phyloP scores from a whole-genome alignment of 108 stramenopile genomes.

The Schizochytrium sp. region DNA sequence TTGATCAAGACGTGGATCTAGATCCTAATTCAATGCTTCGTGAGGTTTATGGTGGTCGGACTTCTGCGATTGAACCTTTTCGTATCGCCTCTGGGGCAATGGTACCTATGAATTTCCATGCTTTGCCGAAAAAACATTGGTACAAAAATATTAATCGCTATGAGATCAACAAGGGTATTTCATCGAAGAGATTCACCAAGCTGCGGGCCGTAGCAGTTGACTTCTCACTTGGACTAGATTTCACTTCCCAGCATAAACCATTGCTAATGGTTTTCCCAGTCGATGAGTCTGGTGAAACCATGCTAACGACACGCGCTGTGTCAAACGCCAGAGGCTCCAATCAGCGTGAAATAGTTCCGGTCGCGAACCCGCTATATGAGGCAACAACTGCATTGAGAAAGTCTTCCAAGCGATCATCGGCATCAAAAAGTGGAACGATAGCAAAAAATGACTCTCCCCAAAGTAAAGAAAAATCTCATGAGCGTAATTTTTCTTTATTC shows the following conservation, averaged over 20 bases:
- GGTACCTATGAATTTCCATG: slow-evolving; percentile 47
- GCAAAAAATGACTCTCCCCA: no score
- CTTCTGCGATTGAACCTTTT: not conserved
- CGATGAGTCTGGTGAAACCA: slow-evolving; percentile 30
- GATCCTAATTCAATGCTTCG: not conserved
- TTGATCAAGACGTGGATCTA: not conserved
- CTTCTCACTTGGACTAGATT: slow-evolving; percentile 43
- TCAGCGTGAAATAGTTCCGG: not conserved
- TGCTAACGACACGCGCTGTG: not conserved
- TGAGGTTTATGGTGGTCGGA: not conserved
- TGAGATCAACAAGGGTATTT: slow-evolving; percentile 56
- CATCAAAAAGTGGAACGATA: no score
- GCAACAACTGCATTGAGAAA: not conserved
- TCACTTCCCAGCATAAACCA: not conserved
- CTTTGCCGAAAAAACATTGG: slow-evolving; percentile 43
- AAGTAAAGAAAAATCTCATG: no score
- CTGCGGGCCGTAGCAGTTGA: slow-evolving; percentile 53
- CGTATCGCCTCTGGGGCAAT: slow-evolving; percentile 41
- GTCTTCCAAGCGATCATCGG: no score
- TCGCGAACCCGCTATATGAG: slow-evolving; percentile 5
- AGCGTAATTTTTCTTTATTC: not conserved
- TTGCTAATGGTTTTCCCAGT: slow-evolving; percentile 38
- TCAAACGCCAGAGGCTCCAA: not conserved
- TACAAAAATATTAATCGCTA: not conserved
- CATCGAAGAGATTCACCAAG: not conserved